Evolutionary conservation across 495 filamentous ascomycete genomes (phyloP).

Genomic region (Hypoxylon cercidicola): DNA sequence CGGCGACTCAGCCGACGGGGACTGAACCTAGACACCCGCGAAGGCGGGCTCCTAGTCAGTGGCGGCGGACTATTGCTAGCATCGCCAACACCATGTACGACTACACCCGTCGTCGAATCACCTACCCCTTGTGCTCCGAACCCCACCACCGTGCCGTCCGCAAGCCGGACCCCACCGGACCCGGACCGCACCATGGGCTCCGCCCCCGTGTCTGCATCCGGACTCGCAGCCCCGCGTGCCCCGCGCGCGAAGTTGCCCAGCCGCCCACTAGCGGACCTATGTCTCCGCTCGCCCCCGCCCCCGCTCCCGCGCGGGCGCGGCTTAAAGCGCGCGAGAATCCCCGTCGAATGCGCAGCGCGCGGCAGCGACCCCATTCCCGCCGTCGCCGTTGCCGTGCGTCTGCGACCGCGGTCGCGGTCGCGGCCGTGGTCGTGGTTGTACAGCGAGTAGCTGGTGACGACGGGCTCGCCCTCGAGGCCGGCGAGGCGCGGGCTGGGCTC

Average conservation of each 20-base stretch:
- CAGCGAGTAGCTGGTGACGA: slow-evolving; percentile 51
- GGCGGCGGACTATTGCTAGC: neutral
- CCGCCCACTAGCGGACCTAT: slow-evolving; percentile 20
- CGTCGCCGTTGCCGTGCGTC: slow-evolving; percentile 12
- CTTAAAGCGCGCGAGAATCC: slow-evolving; percentile 28
- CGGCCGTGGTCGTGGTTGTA: slow-evolving; percentile 39
- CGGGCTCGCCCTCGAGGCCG: slow-evolving; percentile 44
- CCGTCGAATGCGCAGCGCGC: slow-evolving; percentile 8
- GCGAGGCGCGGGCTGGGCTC: slow-evolving; percentile 55
- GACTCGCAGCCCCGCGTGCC: slow-evolving; percentile 4
- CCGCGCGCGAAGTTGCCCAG: slow-evolving; percentile 4
- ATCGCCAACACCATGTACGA: neutral
- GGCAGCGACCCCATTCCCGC: neutral
- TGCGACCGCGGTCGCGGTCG: slow-evolving; percentile 14
- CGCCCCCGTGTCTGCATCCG: neutral
- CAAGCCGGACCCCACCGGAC: slow-evolving; percentile 44
- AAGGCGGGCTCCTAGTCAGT: slow-evolving; percentile 8
- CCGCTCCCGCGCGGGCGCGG: slow-evolving; percentile 25
- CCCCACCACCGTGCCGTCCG: slow-evolving; percentile 45
- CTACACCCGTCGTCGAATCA: neutral
- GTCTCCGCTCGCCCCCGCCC: slow-evolving; percentile 1
- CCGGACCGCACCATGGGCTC: slow-evolving; percentile 44
- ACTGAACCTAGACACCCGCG: slow-evolving; percentile 13
- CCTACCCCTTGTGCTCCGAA: slow-evolving; percentile 38
- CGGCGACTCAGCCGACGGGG: slow-evolving; percentile 22